phyloP scores from a whole-genome alignment of 148 eudicot genomes.

The Heliosperma pusillum region DNA sequence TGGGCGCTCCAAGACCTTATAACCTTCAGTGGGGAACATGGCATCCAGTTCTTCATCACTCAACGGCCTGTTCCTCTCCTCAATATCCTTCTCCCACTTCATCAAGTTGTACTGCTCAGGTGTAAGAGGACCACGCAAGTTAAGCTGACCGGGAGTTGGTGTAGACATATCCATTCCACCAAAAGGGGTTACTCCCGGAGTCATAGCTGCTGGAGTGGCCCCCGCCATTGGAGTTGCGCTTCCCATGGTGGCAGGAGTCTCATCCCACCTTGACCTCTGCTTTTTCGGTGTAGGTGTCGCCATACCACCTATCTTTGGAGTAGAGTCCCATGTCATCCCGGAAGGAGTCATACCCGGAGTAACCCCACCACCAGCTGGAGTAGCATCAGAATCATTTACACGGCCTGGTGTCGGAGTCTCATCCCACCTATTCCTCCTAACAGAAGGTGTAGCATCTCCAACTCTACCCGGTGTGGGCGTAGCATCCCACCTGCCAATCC shows the following conservation, averaged over 20 bases:
- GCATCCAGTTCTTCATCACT: constrained; percentile 95
- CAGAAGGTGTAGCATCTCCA: constrained; percentile 86
- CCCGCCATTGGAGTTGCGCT: constrained; percentile 92
- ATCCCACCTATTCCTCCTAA: constrained; percentile 89
- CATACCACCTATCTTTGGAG: constrained; percentile 71
- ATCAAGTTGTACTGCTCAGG: constrained; percentile 86
- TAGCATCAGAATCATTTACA: constrained; percentile 79
- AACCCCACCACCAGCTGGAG: constrained; percentile 76
- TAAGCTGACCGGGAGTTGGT: constrained; percentile 73
- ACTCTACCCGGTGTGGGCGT: constrained; percentile 89
- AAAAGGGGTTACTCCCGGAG: constrained; percentile 89
- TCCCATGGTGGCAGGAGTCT: constrained; percentile 94
- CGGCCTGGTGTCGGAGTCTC: constrained; percentile 84
- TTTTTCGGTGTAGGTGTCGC: constrained; percentile 91
- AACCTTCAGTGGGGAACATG: constrained; percentile 88
- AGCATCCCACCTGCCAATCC: constrained; percentile 94
- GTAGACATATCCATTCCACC: constrained; percentile 83
- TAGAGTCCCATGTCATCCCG: constrained; percentile 96
- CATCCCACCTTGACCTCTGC: constrained; percentile 97
- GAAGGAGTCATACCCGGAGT: constrained; percentile 94
- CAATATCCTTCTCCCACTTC: constrained; percentile 96
- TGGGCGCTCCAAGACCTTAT: constrained; percentile 86
- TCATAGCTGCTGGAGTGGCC: constrained; percentile 75
- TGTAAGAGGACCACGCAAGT: constrained; percentile 67
- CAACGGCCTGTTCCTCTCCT: constrained; percentile 87